Percentiles rank a stretch among this genome's conserved stretches.
Conservation (phyloP, 2,329 filamentous ascomycete genomes). For the Capronia epimyces region DNA sequence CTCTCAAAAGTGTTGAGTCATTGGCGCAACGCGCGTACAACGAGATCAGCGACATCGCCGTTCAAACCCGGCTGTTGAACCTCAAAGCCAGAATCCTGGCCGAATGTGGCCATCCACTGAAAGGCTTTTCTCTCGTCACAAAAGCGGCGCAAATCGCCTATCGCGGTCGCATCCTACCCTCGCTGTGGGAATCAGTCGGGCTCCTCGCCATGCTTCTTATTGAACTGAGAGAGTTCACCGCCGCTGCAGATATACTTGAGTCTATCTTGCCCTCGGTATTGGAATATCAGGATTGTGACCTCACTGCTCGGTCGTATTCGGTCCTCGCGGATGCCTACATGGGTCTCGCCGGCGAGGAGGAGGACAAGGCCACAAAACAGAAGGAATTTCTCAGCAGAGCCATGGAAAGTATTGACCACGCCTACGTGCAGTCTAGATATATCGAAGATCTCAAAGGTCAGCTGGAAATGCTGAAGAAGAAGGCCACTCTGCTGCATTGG, state of each 20-base stretch:
- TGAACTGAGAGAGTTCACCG: constrained; percentile 63
- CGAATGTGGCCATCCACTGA: constrained; percentile 62
- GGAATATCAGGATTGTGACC: constrained; percentile 60
- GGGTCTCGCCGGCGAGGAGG: constrained; percentile 61
- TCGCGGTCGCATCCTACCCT: constrained; percentile 61
- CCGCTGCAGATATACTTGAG: constrained; percentile 59
- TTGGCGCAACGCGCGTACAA: constrained; percentile 48
- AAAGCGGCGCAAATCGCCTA: constrained; percentile 70
- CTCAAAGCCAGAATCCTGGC: constrained; percentile 67
- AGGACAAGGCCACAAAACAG: constrained; percentile 37
- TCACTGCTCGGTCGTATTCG: constrained; percentile 63
- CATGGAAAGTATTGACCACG: constrained; percentile 56
- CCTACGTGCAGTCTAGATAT: constrained; percentile 59
- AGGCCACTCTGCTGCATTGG: constrained; percentile 68
- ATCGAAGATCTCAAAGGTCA: constrained; percentile 65
- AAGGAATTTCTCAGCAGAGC: constrained; percentile 57
- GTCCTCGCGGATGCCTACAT: constrained; percentile 71
- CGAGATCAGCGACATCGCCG: constrained; percentile 57
- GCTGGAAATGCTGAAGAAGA: constrained; percentile 76
- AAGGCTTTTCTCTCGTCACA: constrained; percentile 70
- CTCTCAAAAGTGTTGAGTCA: constrained; percentile 51
- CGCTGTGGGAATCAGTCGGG: constrained; percentile 67
- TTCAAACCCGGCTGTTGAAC: constrained; percentile 66
- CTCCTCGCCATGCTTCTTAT: constrained; percentile 64
- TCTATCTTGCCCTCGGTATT: constrained; percentile 70